Conservation (phyloP, 2,329 filamentous ascomycete genomes). For the Phaeoacremonium minimum region DNA sequence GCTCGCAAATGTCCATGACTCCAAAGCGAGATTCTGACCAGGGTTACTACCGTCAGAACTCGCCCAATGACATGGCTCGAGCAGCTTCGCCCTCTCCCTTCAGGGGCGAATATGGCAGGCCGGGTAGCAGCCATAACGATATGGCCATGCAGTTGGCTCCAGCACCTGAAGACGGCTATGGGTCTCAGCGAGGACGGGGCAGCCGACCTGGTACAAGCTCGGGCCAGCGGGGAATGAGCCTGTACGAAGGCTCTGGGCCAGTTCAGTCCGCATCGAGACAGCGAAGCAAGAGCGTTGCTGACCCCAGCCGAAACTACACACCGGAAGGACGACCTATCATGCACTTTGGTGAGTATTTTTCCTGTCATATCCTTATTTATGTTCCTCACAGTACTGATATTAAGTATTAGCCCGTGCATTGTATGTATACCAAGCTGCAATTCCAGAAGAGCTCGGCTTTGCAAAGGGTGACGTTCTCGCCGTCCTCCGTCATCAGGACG, state of each 20-base stretch:
- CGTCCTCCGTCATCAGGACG: constrained; percentile 86
- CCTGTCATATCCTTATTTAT: constrained; percentile 1
- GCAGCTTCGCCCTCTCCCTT: constrained; percentile 45
- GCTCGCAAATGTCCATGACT: constrained; percentile 31
- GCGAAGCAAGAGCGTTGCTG: constrained; percentile 82
- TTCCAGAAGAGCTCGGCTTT: constrained; percentile 92
- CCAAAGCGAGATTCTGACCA: constrained; percentile 44
- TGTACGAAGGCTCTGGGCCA: constrained; percentile 46
- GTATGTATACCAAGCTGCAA: constrained; percentile 92
- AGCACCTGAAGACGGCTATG: constrained; percentile 52
- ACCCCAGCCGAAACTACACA: constrained; percentile 75
- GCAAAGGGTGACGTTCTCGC: constrained; percentile 88
- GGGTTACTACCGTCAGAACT: constrained; percentile 46
- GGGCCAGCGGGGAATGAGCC: constrained; percentile 46
- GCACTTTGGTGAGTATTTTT: constrained; percentile 76
- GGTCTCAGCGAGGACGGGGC: constrained; percentile 48
- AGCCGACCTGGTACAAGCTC: constrained; percentile 43
- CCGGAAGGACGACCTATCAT: constrained; percentile 82
- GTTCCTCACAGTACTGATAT: constrained; percentile 13
- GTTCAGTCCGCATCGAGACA: constrained; percentile 39
- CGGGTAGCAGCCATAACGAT: constrained; percentile 20
- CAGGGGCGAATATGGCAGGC: constrained; percentile 28
- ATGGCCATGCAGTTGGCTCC: constrained; percentile 44
- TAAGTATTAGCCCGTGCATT: constrained; percentile 74
- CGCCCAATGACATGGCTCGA: constrained; percentile 42